Conservation (phyloP, 1,139 yeast genomes). For the Pichia kudriavzevii region DNA sequence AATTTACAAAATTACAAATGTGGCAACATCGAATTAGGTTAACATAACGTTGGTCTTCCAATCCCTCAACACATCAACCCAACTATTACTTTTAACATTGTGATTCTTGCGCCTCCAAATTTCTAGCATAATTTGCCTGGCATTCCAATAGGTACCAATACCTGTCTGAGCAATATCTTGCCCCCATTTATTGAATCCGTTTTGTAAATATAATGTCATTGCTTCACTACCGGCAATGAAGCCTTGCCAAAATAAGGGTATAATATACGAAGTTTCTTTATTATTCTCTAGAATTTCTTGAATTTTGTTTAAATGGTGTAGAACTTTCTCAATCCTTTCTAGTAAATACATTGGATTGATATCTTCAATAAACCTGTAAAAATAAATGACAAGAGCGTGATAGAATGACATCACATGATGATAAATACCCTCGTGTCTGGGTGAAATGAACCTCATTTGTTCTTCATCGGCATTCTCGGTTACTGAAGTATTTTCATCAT, state of each 20-base stretch:
- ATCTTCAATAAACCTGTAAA: conserved; percentile 56
- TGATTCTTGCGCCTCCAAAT: conserved; percentile 73
- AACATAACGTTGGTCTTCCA: conserved; percentile 85
- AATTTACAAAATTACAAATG: no score
- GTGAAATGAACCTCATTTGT: conserved; percentile 35
- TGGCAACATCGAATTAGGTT: conserved; percentile 34
- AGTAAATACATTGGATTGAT: conserved; percentile 48
- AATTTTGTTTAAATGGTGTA: conserved; percentile 58
- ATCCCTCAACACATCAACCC: conserved; percentile 74
- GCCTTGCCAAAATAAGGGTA: conserved; percentile 85
- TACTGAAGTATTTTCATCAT: conserved; percentile 26
- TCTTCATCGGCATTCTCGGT: conserved; percentile 11
- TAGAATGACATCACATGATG: conserved; percentile 80
- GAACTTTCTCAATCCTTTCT: conserved; percentile 51
- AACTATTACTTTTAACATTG: conserved; percentile 52
- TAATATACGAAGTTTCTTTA: conserved; percentile 38
- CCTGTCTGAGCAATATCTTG: conserved; percentile 69
- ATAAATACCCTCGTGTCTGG: conserved; percentile 67
- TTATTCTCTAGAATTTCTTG: conserved; percentile 46
- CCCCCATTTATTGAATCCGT: conserved; percentile 72
- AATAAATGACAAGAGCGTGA: conserved; percentile 68
- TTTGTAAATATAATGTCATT: conserved; percentile 47
- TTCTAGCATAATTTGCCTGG: conserved; percentile 75
- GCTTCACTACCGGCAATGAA: conserved; percentile 87
- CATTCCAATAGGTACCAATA: conserved; percentile 82